These are phyloP conservation scores for Paraleonurus japonicus DNA, from an alignment of 257 asterid genomes.

Conservation along the genomic window DNA sequence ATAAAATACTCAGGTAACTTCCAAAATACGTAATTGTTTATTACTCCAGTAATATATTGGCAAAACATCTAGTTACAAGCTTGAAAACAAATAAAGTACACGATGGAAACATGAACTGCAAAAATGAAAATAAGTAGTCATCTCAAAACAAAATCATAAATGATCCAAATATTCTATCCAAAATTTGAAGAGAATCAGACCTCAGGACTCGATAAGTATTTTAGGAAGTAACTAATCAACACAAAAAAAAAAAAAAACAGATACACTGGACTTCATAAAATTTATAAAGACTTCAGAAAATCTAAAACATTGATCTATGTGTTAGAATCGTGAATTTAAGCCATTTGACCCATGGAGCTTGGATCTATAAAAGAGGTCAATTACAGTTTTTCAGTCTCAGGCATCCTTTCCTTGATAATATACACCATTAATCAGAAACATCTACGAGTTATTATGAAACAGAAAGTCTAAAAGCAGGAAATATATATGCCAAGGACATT, in stretches of 20 bases:
- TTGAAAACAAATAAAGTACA: background rate
- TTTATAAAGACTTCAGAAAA: background rate
- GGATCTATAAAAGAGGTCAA: background rate
- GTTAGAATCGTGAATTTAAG: background rate
- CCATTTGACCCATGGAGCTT: background rate
- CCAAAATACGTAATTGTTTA: background rate
- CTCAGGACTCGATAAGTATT: background rate
- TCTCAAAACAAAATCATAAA: background rate
- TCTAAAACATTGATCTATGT: background rate
- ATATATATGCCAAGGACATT: background rate
- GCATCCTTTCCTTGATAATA: background rate
- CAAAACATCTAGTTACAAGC: background rate
- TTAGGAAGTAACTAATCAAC: background rate
- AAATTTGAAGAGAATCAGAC: background rate
- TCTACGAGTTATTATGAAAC: background rate
- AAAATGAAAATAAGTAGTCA: background rate
- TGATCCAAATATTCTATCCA: background rate
- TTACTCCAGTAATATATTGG: background rate
- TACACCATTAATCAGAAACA: background rate
- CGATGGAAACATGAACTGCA: background rate
- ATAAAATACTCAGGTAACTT: slow-evolving; percentile 2
- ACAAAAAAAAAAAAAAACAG: background rate
- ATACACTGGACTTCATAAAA: background rate
- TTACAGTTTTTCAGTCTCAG: background rate
- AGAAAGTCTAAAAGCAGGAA: background rate